Evolutionary conservation across 495 filamentous ascomycete species (phyloP).

Genomic region (Aspergillus kassunensis): DNA sequence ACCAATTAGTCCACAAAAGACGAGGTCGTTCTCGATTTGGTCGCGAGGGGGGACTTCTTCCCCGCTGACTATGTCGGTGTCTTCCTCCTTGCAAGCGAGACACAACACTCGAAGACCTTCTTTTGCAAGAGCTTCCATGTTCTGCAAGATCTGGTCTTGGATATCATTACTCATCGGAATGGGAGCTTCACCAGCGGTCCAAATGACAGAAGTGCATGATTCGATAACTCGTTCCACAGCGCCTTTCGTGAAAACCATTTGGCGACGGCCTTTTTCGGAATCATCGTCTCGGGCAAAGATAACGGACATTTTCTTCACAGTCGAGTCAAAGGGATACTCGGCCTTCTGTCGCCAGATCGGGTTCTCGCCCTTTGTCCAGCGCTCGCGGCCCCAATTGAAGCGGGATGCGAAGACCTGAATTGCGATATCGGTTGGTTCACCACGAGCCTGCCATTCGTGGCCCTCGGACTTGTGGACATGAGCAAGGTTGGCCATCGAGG

Average conservation of each 20-base stretch:
- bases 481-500: slow-evolving; percentile 64
- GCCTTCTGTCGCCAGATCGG: slow-evolving; percentile 53
- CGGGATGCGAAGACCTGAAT: slow-evolving; percentile 65
- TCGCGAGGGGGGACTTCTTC: slow-evolving; percentile 47
- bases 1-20: slow-evolving; percentile 64
- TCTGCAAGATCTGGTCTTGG: slow-evolving; percentile 50
- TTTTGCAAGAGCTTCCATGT: slow-evolving; percentile 61
- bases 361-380: slow-evolving; percentile 46
- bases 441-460: slow-evolving; percentile 56
- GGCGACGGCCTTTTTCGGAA: slow-evolving; percentile 17
- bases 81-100: slow-evolving; percentile 49
- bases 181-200: slow-evolving; percentile 33
- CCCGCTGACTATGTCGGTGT: slow-evolving; percentile 21
- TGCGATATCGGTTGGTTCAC: slow-evolving; percentile 67
- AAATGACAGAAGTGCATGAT: slow-evolving; percentile 53
- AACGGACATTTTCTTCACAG: slow-evolving; percentile 66
- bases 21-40: slow-evolving; percentile 55
- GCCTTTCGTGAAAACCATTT: slow-evolving; percentile 68
- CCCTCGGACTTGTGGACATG: slow-evolving; percentile 47
- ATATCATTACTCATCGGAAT: slow-evolving; percentile 40
- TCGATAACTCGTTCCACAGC: slow-evolving; percentile 77
- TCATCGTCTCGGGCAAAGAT: slow-evolving; percentile 44
- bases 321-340: slow-evolving; percentile 66
- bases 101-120: slow-evolving; percentile 64
- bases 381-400: slow-evolving; percentile 56